A percentile compares a stretch with the other conserved stretches of the same genome.
phyloP scores from a whole-genome alignment of 148 eudicot genomes.

The Rhododendron molle region DNA sequence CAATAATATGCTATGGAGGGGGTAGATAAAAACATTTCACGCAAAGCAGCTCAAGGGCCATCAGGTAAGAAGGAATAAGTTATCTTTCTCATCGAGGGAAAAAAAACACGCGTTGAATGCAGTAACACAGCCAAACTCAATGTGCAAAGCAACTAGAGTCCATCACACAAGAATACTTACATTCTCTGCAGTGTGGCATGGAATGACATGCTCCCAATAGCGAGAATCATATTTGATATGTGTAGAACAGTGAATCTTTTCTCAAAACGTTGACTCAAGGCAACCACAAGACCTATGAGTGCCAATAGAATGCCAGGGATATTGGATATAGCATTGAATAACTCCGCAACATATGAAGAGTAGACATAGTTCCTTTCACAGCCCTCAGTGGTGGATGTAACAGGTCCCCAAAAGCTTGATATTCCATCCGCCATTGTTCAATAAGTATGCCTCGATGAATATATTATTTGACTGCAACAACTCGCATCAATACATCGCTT shows the following conservation, averaged over 20 bases:
- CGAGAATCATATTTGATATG: slow-evolving; percentile 72
- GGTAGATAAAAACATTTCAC: not conserved
- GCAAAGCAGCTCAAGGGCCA: not conserved
- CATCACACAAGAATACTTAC: slow-evolving; percentile 37
- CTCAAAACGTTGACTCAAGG: slow-evolving; percentile 70
- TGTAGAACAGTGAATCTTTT: slow-evolving; percentile 81
- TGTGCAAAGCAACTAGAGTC: not conserved
- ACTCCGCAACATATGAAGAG: slow-evolving; percentile 78
- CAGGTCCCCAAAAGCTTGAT: slow-evolving; percentile 89
- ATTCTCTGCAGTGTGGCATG: slow-evolving; percentile 73
- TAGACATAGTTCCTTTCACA: slow-evolving; percentile 70
- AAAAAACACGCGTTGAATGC: not conserved
- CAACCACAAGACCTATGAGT: slow-evolving; percentile 67
- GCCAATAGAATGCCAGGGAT: slow-evolving; percentile 64
- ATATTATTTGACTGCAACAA: not conserved
- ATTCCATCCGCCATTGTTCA: slow-evolving; percentile 57
- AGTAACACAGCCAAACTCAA: not conserved
- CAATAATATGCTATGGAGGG: not conserved
- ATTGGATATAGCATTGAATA: slow-evolving; percentile 75
- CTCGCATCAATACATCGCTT: not conserved
- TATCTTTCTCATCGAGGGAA: not conserved
- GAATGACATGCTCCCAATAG: slow-evolving; percentile 74
- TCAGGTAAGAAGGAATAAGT: not conserved
- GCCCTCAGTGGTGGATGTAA: slow-evolving; percentile 72
- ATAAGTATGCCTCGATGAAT: not conserved